These are phyloP conservation scores for Coelastrella sp. DNA, from an alignment of 139 green algal genomes.

Conservation along the genomic window DNA sequence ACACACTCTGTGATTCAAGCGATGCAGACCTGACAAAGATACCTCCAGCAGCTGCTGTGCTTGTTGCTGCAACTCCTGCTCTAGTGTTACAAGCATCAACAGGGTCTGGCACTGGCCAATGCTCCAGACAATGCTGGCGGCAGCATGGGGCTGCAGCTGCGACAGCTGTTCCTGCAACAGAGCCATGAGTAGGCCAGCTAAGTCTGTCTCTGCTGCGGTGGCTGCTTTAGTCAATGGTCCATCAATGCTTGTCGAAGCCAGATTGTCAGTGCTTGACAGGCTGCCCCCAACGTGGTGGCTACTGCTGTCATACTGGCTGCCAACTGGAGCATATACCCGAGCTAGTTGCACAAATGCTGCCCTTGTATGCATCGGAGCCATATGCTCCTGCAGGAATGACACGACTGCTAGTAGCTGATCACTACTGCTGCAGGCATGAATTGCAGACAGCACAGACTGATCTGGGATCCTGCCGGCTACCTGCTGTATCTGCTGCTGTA, in stretches of 20 bases:
- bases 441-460: neutral
- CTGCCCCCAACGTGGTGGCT: neutral
- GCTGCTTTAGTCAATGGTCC: too few relatives aligned
- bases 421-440: slow-evolving; percentile 6
- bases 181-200: neutral
- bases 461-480: neutral
- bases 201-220: neutral
- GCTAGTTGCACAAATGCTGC: slow-evolving; percentile 31
- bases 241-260: neutral
- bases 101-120: neutral
- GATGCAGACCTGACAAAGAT: neutral
- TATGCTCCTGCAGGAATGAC: neutral
- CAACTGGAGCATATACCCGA: neutral
- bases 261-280: neutral
- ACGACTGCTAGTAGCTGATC: slow-evolving; percentile 13
- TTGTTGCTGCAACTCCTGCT: slow-evolving; percentile 4
- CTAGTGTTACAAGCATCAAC: neutral
- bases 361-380: neutral
- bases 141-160: slow-evolving; percentile 10
- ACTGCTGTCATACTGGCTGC: neutral
- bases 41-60: slow-evolving; percentile 18
- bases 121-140: slow-evolving; percentile 13
- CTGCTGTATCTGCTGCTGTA: neutral
- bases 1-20: slow-evolving; percentile 1
- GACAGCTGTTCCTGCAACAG: slow-evolving; percentile 9